Conservation (phyloP, 176 grass and related monocot species). For the Paspalum vaginatum region DNA sequence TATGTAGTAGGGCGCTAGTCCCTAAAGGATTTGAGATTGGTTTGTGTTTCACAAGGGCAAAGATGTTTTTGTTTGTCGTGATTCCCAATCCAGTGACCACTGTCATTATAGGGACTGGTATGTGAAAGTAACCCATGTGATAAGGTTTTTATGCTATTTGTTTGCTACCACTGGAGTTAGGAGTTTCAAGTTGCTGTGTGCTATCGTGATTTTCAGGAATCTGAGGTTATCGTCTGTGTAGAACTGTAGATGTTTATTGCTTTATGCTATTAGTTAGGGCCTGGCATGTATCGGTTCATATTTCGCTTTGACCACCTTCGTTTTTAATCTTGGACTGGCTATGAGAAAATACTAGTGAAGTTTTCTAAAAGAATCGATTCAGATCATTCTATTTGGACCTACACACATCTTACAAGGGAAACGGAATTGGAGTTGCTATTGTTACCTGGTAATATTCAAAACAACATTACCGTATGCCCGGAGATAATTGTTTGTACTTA, state of each 20-base stretch:
- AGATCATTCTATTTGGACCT: neutral
- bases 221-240: neutral
- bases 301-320: neutral
- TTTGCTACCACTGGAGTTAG: conserved; percentile 3
- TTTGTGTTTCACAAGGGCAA: neutral
- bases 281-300: neutral
- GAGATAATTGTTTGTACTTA: neutral
- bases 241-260: neutral
- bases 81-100: neutral
- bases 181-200: neutral
- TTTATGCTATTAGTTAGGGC: neutral
- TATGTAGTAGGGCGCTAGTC: neutral
- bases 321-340: neutral
- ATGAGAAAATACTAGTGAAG: neutral
- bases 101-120: neutral
- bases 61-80: neutral
- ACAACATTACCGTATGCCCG: neutral
- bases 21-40: neutral
- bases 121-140: neutral
- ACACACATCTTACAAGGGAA: neutral
- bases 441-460: neutral
- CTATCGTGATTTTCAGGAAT: neutral
- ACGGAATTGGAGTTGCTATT: neutral
- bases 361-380: too few species aligned
- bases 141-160: neutral